Base-by-base conservation (phyloP, 495 filamentous ascomycete species). In the Evansstolkia leycettana region DNA sequence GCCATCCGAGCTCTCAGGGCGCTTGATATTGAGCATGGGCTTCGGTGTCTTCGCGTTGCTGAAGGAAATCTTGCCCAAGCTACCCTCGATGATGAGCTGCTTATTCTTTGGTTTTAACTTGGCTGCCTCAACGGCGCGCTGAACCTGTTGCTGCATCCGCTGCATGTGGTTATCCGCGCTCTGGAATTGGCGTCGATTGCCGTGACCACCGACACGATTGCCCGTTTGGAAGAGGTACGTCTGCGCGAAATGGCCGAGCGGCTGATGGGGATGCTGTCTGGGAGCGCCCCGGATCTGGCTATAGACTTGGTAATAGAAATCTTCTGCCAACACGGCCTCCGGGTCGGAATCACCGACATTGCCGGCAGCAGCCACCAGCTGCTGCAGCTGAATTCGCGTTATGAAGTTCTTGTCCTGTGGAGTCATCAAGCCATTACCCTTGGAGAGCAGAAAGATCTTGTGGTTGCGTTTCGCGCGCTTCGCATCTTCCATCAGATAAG, bases 331-430 rank as follows among this genome's bases (percentile, higher is more conserved):
- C 5, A 81, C 76, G 35, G 82, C 76, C 45, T 94, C 87, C 0
- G 78, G 75, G 27, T 84, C 79, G 17, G 76, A 65, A 41, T 90
- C 84, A 37, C 76, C 82, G 6, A 84, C 70, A 50, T 85, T 86
- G 8, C 88, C 88, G 29, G 87, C 89, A 20, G 86, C 85, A 4
- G 87, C 76, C 29, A 99, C 84, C 17, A 99, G 72, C 48, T 96
- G 92, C 54, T 96, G 92, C 26, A 99, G 69, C 51, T 99, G 90
- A 34, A 99, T 96, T 10, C 92, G 76, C 7, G 92, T 95, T 39
- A 99, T 90, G 53, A 95, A 99, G 50, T 95, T 99, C 69, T 99
- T 99, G 58, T 99, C 90, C 51, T 94, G 86, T 2, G 92, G 92
- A 13, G 92, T 96, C 90, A 99, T 99, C 37, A 99, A 55, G 17